Conservation (phyloP, 2,329 filamentous ascomycete genomes). For the Hypoxylon sp. region DNA sequence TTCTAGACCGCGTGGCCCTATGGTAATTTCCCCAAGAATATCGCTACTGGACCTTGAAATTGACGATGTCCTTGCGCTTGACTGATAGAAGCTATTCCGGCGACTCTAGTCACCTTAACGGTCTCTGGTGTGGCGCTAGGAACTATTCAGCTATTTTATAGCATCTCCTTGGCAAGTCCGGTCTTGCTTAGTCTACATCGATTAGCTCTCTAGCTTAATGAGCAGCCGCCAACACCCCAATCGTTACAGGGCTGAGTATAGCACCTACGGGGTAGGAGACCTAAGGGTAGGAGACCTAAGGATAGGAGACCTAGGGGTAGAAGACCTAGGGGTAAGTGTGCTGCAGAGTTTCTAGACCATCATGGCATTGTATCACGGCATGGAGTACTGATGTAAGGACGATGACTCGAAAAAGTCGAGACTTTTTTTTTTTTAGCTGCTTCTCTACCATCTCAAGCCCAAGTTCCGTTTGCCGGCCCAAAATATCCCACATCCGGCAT, state of each 20-base stretch:
- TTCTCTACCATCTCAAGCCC: constrained; percentile 33
- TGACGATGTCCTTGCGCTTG: not conserved
- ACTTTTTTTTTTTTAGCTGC: no score
- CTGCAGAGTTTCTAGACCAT: no score
- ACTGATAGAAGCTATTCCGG: not conserved
- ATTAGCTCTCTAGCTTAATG: not conserved
- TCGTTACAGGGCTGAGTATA: not conserved
- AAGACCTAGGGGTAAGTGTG: no score
- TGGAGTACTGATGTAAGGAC: no score
- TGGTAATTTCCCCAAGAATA: not conserved
- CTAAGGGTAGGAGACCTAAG: no score
- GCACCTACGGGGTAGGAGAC: no score
- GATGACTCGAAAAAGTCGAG: no score
- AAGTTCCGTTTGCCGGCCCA: constrained; percentile 45
- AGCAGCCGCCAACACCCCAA: not conserved
- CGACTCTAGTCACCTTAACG: not conserved
- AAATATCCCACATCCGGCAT: constrained; percentile 47
- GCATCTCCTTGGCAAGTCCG: not conserved
- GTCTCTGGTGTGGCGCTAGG: not conserved
- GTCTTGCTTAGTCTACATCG: not conserved
- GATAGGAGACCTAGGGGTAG: no score
- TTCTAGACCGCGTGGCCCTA: not conserved
- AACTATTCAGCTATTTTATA: not conserved
- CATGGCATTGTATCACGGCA: not conserved
- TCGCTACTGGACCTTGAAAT: not conserved